A percentile compares a stretch with the other conserved stretches of the same genome.
Evolutionary conservation across 345 rosid genomes (phyloP).

Genomic region (Reutealis trisperma): DNA sequence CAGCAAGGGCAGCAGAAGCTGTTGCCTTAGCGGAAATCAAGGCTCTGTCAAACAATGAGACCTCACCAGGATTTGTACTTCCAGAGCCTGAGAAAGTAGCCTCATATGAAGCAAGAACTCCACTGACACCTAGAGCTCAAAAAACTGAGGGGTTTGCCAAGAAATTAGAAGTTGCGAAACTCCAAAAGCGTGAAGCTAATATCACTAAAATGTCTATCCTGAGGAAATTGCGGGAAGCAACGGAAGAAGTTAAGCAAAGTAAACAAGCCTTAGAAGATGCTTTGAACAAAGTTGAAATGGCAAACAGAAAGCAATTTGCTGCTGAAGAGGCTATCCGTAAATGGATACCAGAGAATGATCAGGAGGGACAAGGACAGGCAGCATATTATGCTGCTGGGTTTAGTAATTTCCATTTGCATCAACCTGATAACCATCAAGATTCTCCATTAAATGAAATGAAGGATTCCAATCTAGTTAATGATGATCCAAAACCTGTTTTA

Average conservation of each 20-base stretch:
- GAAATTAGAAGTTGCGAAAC: slow-evolving; percentile 29
- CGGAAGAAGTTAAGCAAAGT: slow-evolving; percentile 67
- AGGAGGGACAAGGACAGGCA: slow-evolving; percentile 37
- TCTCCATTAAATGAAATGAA: slow-evolving; percentile 45
- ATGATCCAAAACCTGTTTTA: slow-evolving; percentile 51
- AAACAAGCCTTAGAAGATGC: slow-evolving; percentile 78
- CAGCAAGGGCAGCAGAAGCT: slow-evolving; percentile 93
- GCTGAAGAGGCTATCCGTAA: slow-evolving; percentile 72
- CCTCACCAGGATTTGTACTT: slow-evolving; percentile 43
- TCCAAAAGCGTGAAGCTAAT: slow-evolving; percentile 33
- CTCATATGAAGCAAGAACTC: slow-evolving; percentile 33
- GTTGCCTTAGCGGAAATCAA: slow-evolving; percentile 76
- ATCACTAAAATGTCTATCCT: slow-evolving; percentile 48
- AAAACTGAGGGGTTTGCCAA: slow-evolving; percentile 28
- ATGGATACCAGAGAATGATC: slow-evolving; percentile 58
- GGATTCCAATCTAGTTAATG: slow-evolving; percentile 25
- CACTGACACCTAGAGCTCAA: slow-evolving; percentile 38
- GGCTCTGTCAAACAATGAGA: slow-evolving; percentile 48
- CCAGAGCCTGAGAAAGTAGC: slow-evolving; percentile 55
- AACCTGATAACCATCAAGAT: slow-evolving; percentile 36
- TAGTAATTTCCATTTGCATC: slow-evolving; percentile 36
- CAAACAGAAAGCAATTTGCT: slow-evolving; percentile 69
- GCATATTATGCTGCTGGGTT: slow-evolving; percentile 32
- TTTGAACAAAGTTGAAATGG: slow-evolving; percentile 64
- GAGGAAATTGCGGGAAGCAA: slow-evolving; percentile 79